Base-by-base conservation (phyloP, 352 stramenopile genomes). In the Phytopythium helicoides region DNA sequence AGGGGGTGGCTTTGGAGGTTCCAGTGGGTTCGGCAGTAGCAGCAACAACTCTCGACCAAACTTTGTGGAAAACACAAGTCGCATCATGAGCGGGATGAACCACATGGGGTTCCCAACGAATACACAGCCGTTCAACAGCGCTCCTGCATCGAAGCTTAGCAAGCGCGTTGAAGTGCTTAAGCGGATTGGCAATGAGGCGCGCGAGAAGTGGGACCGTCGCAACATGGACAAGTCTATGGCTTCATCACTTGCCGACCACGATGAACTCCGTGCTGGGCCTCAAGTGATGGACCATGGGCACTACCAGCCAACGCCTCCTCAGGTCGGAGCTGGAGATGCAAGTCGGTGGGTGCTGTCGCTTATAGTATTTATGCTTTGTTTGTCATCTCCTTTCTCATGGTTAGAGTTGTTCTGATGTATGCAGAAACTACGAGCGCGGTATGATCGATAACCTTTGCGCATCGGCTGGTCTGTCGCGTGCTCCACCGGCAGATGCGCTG, bases 191-290 rank as follows among this genome's bases (percentile, higher is more conserved):
- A 70, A 78, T 25, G 78, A 86, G 51, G 82, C 81, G 14, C 74
- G 85, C 18, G 85, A 95, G 33, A 87, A 82, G 25, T 95, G 83
- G 82, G 82, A 95, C 19, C 77, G 82, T 16, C 85, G 85, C 34
- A 93, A 95, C 73, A 92, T 95, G 78, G 85, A 95, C 64, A 93
- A 93, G 64, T 92, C 81, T 15, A 95, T 95, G 69, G 82, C 71
- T n/a, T 88, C 81, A n/a, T 95, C 85, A 10, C 64, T 95, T 16
- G 82, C 85, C 35, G 85, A 95, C 59, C 81, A 95, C 55, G 85
- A 95, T 39, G 85, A 93, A 45, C 58, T 93, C 37, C 76, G 66
- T n/a, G 75, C 81, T 8, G 81, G 77, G 0, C 66, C 73, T 8
- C 63, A 82, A 28, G 64, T 91, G 25, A 72, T 88, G 54, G 81